Percentiles rank a stretch among this genome's conserved stretches.
Conservation (phyloP, 2,329 filamentous ascomycete species). For the Cordyceps cicadae region DNA sequence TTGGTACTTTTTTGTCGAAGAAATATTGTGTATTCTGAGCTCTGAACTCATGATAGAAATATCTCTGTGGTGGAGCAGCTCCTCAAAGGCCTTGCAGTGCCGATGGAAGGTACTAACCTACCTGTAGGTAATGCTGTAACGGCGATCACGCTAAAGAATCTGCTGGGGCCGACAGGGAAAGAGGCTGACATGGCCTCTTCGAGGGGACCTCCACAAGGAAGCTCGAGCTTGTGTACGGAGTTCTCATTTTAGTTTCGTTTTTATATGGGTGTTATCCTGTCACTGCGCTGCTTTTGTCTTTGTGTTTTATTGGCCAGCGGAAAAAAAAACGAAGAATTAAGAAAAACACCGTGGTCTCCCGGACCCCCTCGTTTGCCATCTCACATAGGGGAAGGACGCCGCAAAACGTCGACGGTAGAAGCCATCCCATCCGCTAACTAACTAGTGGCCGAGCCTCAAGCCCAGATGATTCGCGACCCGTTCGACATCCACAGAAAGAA, state of each 20-base stretch:
- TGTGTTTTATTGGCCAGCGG: background rate
- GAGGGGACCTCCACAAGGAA: slow-evolving; percentile 1
- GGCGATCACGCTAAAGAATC: background rate
- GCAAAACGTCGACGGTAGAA: background rate
- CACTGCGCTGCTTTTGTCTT: background rate
- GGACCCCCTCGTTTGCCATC: background rate
- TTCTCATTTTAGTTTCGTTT: background rate
- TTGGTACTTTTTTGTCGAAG: background rate
- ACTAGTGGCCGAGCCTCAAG: slow-evolving; percentile 15
- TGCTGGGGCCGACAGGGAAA: background rate
- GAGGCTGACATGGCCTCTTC: slow-evolving; percentile 11
- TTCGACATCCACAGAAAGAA: slow-evolving; percentile 36
- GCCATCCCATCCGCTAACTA: background rate
- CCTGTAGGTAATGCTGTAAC: too few species aligned
- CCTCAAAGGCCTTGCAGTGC: too few species aligned
- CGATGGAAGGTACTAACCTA: too few species aligned
- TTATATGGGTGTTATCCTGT: background rate
- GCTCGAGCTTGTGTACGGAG: background rate
- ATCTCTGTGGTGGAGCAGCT: background rate
- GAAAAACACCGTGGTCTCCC: background rate
- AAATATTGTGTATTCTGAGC: background rate
- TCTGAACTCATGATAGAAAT: background rate
- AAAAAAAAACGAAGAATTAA: too few species aligned
- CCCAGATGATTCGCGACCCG: slow-evolving; percentile 34
- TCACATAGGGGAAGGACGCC: slow-evolving; percentile 6